Base-by-base conservation (phyloP, 2,329 filamentous ascomycete genomes). In the Neoascochyta sp. region DNA sequence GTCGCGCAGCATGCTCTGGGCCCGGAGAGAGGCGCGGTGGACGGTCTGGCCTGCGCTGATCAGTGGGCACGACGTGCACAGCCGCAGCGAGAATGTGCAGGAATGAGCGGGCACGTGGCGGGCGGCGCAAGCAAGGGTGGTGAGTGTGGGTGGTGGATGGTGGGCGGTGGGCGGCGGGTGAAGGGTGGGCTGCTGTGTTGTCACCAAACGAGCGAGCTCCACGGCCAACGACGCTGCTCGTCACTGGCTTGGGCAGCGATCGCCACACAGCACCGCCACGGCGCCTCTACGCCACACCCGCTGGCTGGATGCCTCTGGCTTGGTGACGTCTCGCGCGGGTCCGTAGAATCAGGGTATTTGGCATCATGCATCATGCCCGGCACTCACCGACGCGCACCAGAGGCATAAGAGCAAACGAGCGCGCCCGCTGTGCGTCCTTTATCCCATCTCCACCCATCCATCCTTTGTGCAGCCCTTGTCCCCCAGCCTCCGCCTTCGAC, bases 1-100 rank as follows among this genome's bases (percentile, higher is more conserved):
- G 65, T 70, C 68, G 63, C 65, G 65, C 63, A 70, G 74, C 80
- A 83, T 83, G 68, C 79, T 78, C 43, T 36, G 47, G 44, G 43
- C 45, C 45, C 36, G 23, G 26, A 28, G 32, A 27, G 29, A 36
- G 36, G 22, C 32, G 27, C 24, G 28, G 28, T 27, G 15, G 29
- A 26, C 26, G 11, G 16, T 33, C 43, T 47, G 35, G 46, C 41
- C 20, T 22, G 39, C 21, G 39, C 5, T 7, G 19, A 25, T 25
- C 19, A 11, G 21, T 17, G 4, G 19, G 22, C 22, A 20, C 7
- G 11, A 3, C 3, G 32, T 50, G 47, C 51, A 60, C 56, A 52
- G 52, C 57, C 52, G 43, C 53, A 41, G 39, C 42, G 39, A 49
- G 40, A 47, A 47, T 47, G 49, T 6, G 26, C 39, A 43, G 44